Base-by-base conservation (phyloP, 306 rosid species). In the Castanea sativa region DNA sequence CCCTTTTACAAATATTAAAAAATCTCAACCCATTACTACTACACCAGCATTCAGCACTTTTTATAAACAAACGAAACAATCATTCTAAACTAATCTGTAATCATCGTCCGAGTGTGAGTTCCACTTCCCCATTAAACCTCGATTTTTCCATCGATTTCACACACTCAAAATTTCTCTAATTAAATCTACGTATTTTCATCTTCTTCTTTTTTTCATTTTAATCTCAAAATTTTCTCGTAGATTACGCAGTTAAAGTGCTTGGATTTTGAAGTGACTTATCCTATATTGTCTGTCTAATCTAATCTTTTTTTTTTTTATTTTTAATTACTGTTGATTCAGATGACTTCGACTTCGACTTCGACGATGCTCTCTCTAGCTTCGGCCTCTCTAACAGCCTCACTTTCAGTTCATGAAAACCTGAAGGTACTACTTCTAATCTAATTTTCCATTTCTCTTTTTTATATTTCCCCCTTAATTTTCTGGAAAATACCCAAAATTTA, bases 321-420 rank as follows among this genome's bases (percentile, higher is more conserved):
- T 25, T 64, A 12, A 23, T 63, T 14, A 5, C 3, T 19, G 55
- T 25, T 5, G 41, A 55, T 58, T 78, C 84, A 75, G 82, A 87
- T 89, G 90, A 88, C 97, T 63, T 90, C 53, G 53, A 88, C 97
- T 63, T 90, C 53, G 53, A 49, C 43, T 35, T 35, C 98, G 19
- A 76, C 94, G 6, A 10, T 91, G 76, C 87, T 92, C 35, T 85
- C 95, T 3, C 14, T 85, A 20, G 89, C 89, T 81, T 88, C 89
- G 6, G 68, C 83, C 14, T 60, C 85, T 52, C 81, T 88, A 18
- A 85, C 89, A 29, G 83, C 90, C 70, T 89, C 97, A 23, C 79
- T 87, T 0, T 85, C 91, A 0, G 23, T 49, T 14, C 86, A 60
- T 41, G 80, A 86, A 4, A 78, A 77, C 55, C 89, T 61, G 78